Conservation (phyloP, 306 rosid genomes). For the Biancaea sappan region DNA sequence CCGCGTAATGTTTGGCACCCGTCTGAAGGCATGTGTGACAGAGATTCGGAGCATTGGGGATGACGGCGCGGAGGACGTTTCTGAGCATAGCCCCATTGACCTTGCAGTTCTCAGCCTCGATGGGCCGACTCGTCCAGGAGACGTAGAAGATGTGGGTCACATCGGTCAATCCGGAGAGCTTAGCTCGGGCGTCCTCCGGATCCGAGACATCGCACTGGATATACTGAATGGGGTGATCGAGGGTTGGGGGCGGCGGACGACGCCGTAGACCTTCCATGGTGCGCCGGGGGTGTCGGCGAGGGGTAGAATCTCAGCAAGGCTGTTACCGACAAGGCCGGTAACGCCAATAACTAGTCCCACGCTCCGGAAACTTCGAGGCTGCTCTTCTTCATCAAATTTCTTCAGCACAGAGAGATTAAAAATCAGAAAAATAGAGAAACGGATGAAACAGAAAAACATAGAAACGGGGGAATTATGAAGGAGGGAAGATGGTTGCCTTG, state of each 20-base stretch:
- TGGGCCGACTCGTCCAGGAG: constrained; percentile 38
- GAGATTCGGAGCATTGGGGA: neutral
- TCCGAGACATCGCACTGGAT: constrained; percentile 17
- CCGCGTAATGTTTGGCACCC: constrained; percentile 39
- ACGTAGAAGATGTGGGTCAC: constrained; percentile 59
- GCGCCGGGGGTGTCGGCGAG: neutral
- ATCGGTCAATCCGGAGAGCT: constrained; percentile 50
- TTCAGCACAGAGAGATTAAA: constrained; percentile 10
- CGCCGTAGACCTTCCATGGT: neutral
- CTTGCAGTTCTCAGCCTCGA: neutral
- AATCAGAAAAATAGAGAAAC: no score
- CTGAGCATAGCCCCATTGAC: neutral
- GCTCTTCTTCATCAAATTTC: constrained; percentile 1
- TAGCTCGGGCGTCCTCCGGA: constrained; percentile 35
- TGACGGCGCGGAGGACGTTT: neutral
- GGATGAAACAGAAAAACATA: neutral
- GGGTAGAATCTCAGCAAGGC: neutral
- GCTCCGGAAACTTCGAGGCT: neutral
- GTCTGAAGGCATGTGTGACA: neutral
- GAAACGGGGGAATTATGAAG: neutral
- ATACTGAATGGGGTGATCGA: constrained; percentile 51
- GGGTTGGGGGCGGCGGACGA: constrained; percentile 38
- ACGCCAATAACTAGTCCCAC: constrained; percentile 29
- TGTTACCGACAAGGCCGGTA: neutral
- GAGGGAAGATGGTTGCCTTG: constrained; percentile 22